Conservation (phyloP, 805 yeast species). For the Starmera dryadoides region DNA sequence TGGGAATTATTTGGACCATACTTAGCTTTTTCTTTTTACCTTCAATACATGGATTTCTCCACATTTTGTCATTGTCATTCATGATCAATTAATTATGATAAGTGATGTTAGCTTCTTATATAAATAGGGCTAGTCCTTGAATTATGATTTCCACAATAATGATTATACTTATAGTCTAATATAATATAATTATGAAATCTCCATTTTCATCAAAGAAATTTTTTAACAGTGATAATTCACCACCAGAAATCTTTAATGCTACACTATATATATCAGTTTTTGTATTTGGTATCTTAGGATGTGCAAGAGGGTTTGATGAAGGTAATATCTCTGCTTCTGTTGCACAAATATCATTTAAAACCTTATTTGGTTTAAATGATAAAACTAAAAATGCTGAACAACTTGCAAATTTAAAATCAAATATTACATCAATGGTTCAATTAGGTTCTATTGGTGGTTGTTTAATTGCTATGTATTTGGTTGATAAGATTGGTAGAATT, state of each 20-base stretch:
- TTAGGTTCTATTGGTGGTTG: conserved; percentile 50
- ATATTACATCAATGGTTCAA: conserved; percentile 53
- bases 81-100: too few relatives aligned
- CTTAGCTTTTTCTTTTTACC: too few relatives aligned
- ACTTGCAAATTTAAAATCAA: conserved; percentile 41
- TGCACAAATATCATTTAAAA: conserved; percentile 34
- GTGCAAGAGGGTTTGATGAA: conserved; percentile 53
- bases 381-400: conserved; percentile 24
- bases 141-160: too few relatives aligned
- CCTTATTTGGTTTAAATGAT: conserved; percentile 37
- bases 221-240: conserved; percentile 19
- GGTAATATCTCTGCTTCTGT: conserved; percentile 42
- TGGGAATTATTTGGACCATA: too few relatives aligned
- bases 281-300: conserved; percentile 48
- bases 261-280: conserved; percentile 37
- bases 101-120: too few relatives aligned
- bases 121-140: too few relatives aligned
- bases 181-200: not conserved
- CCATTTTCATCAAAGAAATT: conserved; percentile 5
- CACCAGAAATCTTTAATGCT: conserved; percentile 39
- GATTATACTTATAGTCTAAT: too few relatives aligned
- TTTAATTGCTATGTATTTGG: conserved; percentile 37
- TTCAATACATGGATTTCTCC: too few relatives aligned
- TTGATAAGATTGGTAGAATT: conserved; percentile 45
- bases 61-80: too few relatives aligned